Evolutionary conservation across 352 stramenopile genomes (phyloP).

Genomic region (Globisporangium nodosum): DNA sequence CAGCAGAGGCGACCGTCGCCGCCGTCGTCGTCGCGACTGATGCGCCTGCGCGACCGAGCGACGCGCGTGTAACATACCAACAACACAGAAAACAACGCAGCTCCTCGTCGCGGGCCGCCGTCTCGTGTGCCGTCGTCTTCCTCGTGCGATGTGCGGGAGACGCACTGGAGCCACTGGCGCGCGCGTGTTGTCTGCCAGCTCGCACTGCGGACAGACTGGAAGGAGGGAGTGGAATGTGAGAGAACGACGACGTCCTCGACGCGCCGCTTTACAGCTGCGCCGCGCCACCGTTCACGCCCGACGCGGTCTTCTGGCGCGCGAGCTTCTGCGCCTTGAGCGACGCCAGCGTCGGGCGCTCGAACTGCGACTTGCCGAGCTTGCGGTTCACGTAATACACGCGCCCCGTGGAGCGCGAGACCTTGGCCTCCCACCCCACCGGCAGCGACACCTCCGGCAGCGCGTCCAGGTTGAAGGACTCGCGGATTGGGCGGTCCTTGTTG

Average conservation of each 20-base stretch:
- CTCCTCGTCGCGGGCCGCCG: background rate
- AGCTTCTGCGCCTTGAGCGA: constrained; percentile 83
- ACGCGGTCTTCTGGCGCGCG: constrained; percentile 52
- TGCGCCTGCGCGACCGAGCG: background rate
- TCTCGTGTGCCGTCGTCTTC: background rate
- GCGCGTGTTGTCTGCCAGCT: too few species aligned
- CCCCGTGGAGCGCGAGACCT: constrained; percentile 80
- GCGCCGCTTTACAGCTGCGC: constrained; percentile 13
- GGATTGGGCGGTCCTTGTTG: constrained; percentile 51
- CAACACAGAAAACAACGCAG: constrained; percentile 1
- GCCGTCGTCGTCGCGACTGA: background rate
- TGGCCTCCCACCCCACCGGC: constrained; percentile 79
- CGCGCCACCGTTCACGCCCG: constrained; percentile 9
- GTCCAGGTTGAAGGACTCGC: constrained; percentile 83
- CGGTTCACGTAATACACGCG: constrained; percentile 88
- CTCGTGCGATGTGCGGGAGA: background rate
- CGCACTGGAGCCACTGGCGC: too few species aligned
- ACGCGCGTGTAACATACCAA: constrained; percentile 1
- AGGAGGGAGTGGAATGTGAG: background rate
- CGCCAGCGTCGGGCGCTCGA: constrained; percentile 76
- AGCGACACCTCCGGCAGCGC: constrained; percentile 76
- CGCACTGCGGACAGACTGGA: background rate
- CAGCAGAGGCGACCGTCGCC: background rate
- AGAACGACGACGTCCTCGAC: background rate
- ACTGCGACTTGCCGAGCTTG: constrained; percentile 84